Base-by-base conservation (phyloP, 257 asterid species). In the Salvia miltiorrhiza region DNA sequence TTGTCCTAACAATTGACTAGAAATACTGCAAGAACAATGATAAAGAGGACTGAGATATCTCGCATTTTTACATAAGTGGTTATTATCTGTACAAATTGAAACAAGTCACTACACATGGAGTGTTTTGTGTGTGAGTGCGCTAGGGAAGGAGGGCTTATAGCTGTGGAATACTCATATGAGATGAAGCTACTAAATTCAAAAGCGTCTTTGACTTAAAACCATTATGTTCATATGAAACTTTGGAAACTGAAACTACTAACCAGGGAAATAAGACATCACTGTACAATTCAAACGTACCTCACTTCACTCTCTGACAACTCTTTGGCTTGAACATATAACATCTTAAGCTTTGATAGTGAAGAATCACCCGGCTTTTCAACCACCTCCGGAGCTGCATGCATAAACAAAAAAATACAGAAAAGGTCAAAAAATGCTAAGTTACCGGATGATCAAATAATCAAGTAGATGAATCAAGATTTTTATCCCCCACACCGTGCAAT, bases 341-440 rank as follows among this genome's bases (percentile, higher is more conserved):
- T 72, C 81, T 86, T 91, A 57, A 94, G 99, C 83, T 50, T 86
- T 41, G 85, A 59, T 33, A 94, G 78, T 43, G 97, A 94, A 79
- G 60, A 83, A 77, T 94, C 97, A 63, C 93, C 93, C 17, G 97
- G 92, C 81, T 86, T 90, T 76, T 94, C 96, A 62, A 94, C 97
- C 41, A 83, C 78, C 74, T 86, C 96, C 17, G 97, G 97, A 72
- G 90, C 97, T 94, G 90, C 80, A 67, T n/a, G 32, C 57, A 57
- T 63, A 78, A 55, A 65, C 30, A 67, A 74, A 17, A 47, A 23
- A 63, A 28, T 2, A 14, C 39, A 33, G n/a, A 47, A 73, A 81
- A 30, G 32, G 21, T 43, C 50, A 73, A 62, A 10, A 14, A 67
- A 65, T 10, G 50, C 5, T 20, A n/a, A 32, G 40, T 35, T 56